Evolutionary conservation across 139 green algal species (phyloP), one percentile per base, ranked within the genome.

Genomic region (Yamagishiella unicocca): DNA sequence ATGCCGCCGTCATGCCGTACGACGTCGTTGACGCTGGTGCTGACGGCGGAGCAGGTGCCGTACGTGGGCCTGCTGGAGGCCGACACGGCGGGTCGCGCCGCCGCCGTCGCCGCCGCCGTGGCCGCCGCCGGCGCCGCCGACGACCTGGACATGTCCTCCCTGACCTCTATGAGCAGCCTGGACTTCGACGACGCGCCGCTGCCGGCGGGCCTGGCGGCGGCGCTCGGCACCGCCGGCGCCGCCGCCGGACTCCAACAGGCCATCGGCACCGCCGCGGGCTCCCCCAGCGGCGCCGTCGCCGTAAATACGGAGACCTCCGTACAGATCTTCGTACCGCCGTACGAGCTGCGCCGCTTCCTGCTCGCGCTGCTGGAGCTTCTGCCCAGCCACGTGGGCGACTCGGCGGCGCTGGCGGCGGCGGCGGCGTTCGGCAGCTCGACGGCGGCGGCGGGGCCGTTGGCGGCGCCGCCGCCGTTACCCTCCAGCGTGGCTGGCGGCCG

Each of bases 141-240:
- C 43, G 74, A 45, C 2, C n/a, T 46, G 53, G 76, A 83, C 53
- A 50, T 83, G 21, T 27, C 50, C 76, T 55, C 35, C 14, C 76
- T 83, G 21, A 83, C 76, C 35, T 71, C 74, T 17, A 82, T 82
- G 74, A 82, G 55, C 55, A 73, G 54, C 37, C 55, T 84, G 55
- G 77, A 84, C 77, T 40, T 84, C 1, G 77, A 84, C 35, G 77
- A 84, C 38, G 55, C 55, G 55, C 77, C 77, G 37, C 55, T 84
- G 54, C 55, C 76, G 19, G 53, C 53, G 6, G 76, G 76, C 35
- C 31, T 82, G 6, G n/a, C 17, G 67, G 33, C 33, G 19, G 67
- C 35, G 5, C 22, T 53, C 22, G 75, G 31, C 38, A 82, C 9
- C 74, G 46, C 31, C 74, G 46, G 14, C 74, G 25, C 35, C 75